A percentile compares a stretch with the other conserved stretches of the same genome.
Evolutionary conservation across 1,139 yeast species (phyloP).

Genomic region (Blastobotrys capitulatus): DNA sequence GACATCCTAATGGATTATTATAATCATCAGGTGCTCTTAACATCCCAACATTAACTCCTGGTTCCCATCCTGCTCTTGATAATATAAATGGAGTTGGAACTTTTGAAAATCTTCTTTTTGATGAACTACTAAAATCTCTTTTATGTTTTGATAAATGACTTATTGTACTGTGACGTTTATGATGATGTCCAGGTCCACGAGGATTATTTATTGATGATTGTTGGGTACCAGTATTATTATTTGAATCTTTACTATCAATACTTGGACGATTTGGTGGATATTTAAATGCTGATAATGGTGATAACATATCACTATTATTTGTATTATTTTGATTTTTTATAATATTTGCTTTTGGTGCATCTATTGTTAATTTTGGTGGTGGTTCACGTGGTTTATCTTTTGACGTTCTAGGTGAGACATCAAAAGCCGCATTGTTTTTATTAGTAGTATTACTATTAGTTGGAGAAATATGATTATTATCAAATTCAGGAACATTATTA

Average conservation of each 20-base stretch:
- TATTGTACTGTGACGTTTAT: too few species aligned
- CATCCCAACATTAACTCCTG: conserved; percentile 47
- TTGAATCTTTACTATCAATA: too few species aligned
- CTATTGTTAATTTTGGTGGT: background rate
- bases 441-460: background rate
- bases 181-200: too few species aligned
- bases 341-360: background rate
- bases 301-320: background rate
- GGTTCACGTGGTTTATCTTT: too few species aligned
- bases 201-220: too few species aligned
- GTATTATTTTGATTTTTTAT: background rate
- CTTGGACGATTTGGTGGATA: too few species aligned
- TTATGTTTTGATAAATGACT: too few species aligned
- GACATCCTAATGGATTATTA: conserved; percentile 41
- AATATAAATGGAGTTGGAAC: background rate
- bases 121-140: background rate
- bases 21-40: conserved; percentile 18
- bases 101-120: background rate
- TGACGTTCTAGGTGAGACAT: too few species aligned
- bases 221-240: too few species aligned
- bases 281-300: background rate
- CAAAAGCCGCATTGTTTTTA: too few species aligned
- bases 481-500: too few species aligned
- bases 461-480: background rate
- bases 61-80: conserved; percentile 46